Evolutionary conservation across 345 rosid species (phyloP), one percentile per base, ranked within the genome.

Genomic region (Camelina sativa): DNA sequence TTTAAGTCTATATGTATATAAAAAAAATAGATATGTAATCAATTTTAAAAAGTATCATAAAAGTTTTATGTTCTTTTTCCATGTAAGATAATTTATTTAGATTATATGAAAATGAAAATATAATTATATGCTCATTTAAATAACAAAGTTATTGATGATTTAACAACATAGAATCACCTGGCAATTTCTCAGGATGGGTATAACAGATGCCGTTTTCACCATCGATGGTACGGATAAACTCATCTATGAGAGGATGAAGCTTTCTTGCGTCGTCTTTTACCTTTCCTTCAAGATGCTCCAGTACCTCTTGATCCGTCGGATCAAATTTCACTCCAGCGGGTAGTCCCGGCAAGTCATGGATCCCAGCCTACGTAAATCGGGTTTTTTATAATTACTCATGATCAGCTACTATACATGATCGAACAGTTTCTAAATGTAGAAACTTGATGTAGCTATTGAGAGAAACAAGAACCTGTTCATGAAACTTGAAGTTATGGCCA

Each of bases 171-270:
- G 16, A 77, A 60, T 55, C 37, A 95, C 99, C 99, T 77, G 99
- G 99, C 75, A 95, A 81, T 68, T 87, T 95, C 75, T 95, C 93
- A 1, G 99, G 99, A 73, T 95, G 99, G 15, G 99, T 95, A 25
- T 95, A 95, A 86, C 97, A 95, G 61, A 95, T 95, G 32, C 99
- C 99, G 48, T 95, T 92, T 81, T 95, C 97, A 81, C 99, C 97
- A 54, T 92, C 90, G 65, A 95, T 89, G 3, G 95, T 84, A 11
- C 92, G 96, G 52, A 95, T 95, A 73, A 95, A 95, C 70, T 92
- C 97, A 80, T 92, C 97, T 1, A 92, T 89, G 5, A 90, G 89
- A 72, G 96, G 99, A 55, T 95, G 99, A 62, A 87, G 89, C 82
- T 86, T 87, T 19, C 84, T 80, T 64, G 81, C 81, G 78, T 95